Base-by-base conservation (phyloP, 2,329 filamentous ascomycete species). In the Aspergillus amoenus region DNA sequence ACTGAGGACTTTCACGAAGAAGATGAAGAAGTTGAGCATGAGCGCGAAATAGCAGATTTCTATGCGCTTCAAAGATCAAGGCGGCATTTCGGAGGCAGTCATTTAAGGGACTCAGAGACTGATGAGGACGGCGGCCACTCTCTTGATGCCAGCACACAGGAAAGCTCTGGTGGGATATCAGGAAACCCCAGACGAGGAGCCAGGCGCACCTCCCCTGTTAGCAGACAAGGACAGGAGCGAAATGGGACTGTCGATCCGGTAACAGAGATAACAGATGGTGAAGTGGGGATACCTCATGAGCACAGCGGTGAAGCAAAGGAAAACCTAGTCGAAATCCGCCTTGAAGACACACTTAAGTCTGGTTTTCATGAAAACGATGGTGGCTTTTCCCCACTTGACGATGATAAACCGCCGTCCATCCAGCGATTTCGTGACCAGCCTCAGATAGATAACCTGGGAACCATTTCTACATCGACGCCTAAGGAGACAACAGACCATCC, bases 1-100 rank as follows among this genome's bases (percentile, higher is more conserved):
- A 85, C 92, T 15, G 92, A 96, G 72, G 91, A 95, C 69, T 94
- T 95, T 63, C 87, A 89, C 60, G 93, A 97, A 74, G 91, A 95
- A 69, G 93, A 97, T 62, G 93, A 97, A 60, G 93, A 94, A 71
- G 89, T 91, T 66, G 92, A 96, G 74, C 88, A 91, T 66, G 90
- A 95, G 66, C 82, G 92, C 53, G 93, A 97, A 70, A 90, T 93
- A 34, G 92, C 92, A n/a, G 94, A 97, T 75, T 87, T 94, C 64
- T 95, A 93, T 75, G 93, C 93, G 5, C 79, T 99, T 56, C 93
- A 97, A 74, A 84, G 89, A 65, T 97, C 93, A 63, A 85, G 94
- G 65, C 85, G 93, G 46, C 90, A 96, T 57, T 93, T 97, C 69
- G 91, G 91, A 13, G 87, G 88, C 13, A 91, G 89, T 73, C 86